Conservation (phyloP, 2,329 filamentous ascomycete species). For the Colletotrichum lini region DNA sequence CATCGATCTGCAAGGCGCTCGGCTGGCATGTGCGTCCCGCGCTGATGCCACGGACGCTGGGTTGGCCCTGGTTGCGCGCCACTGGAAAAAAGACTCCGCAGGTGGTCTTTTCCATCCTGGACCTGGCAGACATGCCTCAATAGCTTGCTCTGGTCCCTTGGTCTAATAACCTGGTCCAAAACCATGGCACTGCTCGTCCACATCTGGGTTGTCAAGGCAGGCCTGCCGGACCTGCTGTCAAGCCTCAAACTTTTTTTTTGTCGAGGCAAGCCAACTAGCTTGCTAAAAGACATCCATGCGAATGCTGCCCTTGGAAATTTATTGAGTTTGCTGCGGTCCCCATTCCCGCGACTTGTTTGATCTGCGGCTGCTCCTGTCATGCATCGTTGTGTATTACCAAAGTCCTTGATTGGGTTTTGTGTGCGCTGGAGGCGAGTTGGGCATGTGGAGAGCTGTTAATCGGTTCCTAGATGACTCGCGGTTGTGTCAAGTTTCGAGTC, state of each 20-base stretch:
- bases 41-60: conserved; percentile 21
- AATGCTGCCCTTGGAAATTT: neutral
- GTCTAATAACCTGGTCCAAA: conserved; percentile 34
- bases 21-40: conserved; percentile 33
- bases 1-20: conserved; percentile 21
- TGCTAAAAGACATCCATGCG: neutral
- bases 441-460: neutral
- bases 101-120: conserved; percentile 26
- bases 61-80: conserved; percentile 27
- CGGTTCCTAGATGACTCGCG: conserved; percentile 13
- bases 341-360: conserved; percentile 25
- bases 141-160: conserved; percentile 17
- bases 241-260: neutral
- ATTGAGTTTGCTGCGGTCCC: neutral
- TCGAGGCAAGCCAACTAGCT: neutral
- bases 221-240: neutral
- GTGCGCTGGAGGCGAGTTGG: neutral
- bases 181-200: conserved; percentile 6
- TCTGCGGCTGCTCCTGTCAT: conserved; percentile 26
- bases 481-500: conserved; percentile 30
- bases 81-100: conserved; percentile 21
- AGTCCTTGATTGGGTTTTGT: neutral
- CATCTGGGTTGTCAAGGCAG: conserved; percentile 13
- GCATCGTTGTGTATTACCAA: conserved; percentile 5
- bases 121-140: conserved; percentile 27